Evolutionary conservation across 192 early-diverging fungal genomes (phyloP).

Genomic region (Rhizoclosmatium sp.): DNA sequence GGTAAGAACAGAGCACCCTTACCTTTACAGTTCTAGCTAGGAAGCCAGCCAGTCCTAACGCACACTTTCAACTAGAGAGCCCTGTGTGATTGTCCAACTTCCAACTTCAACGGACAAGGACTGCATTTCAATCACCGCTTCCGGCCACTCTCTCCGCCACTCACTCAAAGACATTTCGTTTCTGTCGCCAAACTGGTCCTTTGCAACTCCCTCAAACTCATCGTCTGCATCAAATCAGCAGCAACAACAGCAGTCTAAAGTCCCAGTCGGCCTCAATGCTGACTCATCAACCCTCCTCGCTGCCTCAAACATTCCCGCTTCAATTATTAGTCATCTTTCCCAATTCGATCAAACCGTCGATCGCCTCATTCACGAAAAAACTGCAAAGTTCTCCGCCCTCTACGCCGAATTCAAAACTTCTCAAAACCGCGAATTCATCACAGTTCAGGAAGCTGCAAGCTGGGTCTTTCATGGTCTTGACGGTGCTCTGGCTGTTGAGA

Average conservation of each 20-base stretch:
- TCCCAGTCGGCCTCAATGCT: constrained; percentile 28
- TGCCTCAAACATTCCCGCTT: constrained; percentile 25
- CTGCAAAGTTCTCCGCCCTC: background rate
- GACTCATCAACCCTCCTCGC: constrained; percentile 25
- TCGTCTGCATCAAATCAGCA: background rate
- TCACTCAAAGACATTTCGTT: constrained; percentile 1
- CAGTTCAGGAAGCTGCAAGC: constrained; percentile 39
- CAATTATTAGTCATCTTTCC: constrained; percentile 40
- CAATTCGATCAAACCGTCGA: constrained; percentile 40
- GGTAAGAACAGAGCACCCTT: constrained; percentile 5
- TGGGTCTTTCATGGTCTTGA: constrained; percentile 34
- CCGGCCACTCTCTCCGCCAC: constrained; percentile 25
- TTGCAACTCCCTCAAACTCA: background rate
- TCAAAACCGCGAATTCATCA: constrained; percentile 11
- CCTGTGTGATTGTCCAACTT: constrained; percentile 3
- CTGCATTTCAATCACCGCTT: constrained; percentile 5
- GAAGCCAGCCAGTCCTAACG: background rate
- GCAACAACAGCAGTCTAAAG: background rate
- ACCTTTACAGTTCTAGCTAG: background rate
- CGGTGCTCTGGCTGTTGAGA: background rate
- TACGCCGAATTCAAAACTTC: constrained; percentile 30
- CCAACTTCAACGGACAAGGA: background rate
- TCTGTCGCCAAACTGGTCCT: constrained; percentile 5
- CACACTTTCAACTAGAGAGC: background rate
- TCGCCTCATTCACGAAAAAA: constrained; percentile 12